Base-by-base conservation (phyloP, 2,329 filamentous ascomycete species). In the Nannizziopsis arthrosporioides region DNA sequence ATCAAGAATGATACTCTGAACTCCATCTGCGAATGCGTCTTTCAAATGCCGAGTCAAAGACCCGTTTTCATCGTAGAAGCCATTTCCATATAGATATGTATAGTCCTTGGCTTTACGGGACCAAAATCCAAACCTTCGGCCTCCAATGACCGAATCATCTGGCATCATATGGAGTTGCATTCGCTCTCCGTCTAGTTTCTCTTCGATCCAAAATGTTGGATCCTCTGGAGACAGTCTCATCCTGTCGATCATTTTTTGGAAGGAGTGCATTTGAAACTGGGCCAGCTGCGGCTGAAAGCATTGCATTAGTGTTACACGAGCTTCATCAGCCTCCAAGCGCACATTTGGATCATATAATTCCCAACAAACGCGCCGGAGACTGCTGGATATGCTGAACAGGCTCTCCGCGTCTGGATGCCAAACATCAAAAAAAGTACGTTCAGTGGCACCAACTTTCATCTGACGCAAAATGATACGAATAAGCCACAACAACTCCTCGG, bases 201-300 rank as follows among this genome's bases (percentile, higher is more conserved):
- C 92, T 64, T 98, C 92, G 42, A 96, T 92, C 88, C 89, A 96
- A 60, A 93, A 98, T 7, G 84, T 79, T 0, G 75, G 72, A 45
- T 93, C 81, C 0, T 85, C 80, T 18, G 82, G 76, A 0, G 78
- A 82, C 0, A 76, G 73, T 1, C 78, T 76, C 66, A 82, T 77
- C 39, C 69, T 80, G 14, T 78, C 72, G 1, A 93, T 79, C 77
- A 93, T 86, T 60, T 81, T 84, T 47, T 87, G 77, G 56, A 94
- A 86, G 0, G 81, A 80, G 31, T 85, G 77, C 73, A 85, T 84
- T 63, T 95, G 87, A 54, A 94, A 95, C 54, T 92, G 85, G 3
- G 92, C 92, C 32, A 98, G 75, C 64, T 96, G 92, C 5, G 92
- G 92, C 60, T 96, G 90, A 61, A 96, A 96, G 62, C 88, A 95